Percentiles rank a stretch among this genome's conserved stretches.
Evolutionary conservation across 2,329 filamentous ascomycete species (phyloP).

Genomic region (Penicillium occitanis): DNA sequence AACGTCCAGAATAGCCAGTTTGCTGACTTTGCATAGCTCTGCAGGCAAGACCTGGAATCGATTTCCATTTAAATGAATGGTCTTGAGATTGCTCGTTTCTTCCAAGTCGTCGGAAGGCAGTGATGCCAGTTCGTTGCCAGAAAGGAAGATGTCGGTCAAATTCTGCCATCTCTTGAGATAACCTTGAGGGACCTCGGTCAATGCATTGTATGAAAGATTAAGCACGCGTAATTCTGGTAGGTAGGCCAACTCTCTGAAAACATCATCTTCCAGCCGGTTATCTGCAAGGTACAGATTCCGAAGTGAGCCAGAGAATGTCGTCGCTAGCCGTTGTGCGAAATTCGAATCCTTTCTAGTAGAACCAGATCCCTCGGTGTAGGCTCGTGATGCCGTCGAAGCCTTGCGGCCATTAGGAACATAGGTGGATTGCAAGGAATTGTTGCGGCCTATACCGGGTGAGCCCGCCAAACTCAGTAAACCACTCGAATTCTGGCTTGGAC

Average conservation of each 20-base stretch:
- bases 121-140: conserved; percentile 89
- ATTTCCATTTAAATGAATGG: conserved; percentile 94
- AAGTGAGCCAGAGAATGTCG: conserved; percentile 85
- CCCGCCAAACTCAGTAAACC: conserved; percentile 71
- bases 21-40: conserved; percentile 90
- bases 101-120: conserved; percentile 92
- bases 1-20: conserved; percentile 87
- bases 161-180: conserved; percentile 88
- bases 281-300: conserved; percentile 85
- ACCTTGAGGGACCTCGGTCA: conserved; percentile 87
- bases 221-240: conserved; percentile 81
- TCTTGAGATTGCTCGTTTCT: conserved; percentile 80
- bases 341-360: conserved; percentile 82
- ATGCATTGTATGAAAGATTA: conserved; percentile 91
- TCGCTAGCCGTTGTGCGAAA: conserved; percentile 72
- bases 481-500: conserved; percentile 81
- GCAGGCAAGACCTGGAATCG: conserved; percentile 96
- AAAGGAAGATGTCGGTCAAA: conserved; percentile 87
- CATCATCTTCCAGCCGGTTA: conserved; percentile 89
- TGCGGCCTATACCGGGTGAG: conserved; percentile 54
- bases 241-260: conserved; percentile 85
- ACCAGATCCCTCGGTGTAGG: conserved; percentile 57
- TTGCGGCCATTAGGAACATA: conserved; percentile 79
- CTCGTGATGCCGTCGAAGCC: conserved; percentile 75
- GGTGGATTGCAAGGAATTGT: conserved; percentile 80